phyloP scores from a whole-genome alignment of 2,329 filamentous ascomycete genomes.

The Aureobasidium mangrovei region DNA sequence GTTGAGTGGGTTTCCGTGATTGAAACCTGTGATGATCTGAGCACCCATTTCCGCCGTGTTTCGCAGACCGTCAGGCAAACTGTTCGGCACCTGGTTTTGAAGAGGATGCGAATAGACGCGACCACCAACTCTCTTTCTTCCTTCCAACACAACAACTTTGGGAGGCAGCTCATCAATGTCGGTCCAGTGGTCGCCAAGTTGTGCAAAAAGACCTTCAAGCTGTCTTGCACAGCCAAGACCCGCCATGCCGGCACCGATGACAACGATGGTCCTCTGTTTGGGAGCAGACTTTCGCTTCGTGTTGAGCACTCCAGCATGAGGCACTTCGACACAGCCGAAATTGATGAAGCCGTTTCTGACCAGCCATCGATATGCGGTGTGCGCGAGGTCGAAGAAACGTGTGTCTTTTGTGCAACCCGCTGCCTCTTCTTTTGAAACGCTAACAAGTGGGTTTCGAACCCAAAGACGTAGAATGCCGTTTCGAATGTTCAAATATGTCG shows the following conservation, averaged over 20 bases:
- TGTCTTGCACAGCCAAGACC: slow-evolving; percentile 89
- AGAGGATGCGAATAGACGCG: slow-evolving; percentile 80
- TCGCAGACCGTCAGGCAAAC: slow-evolving; percentile 45
- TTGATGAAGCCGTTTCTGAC: slow-evolving; percentile 90
- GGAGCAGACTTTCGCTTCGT: slow-evolving; percentile 27
- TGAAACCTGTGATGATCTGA: slow-evolving; percentile 96
- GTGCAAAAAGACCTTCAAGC: slow-evolving; percentile 73
- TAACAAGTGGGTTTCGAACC: slow-evolving; percentile 75
- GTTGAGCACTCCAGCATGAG: slow-evolving; percentile 21
- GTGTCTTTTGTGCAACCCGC: slow-evolving; percentile 80
- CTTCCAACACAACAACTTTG: slow-evolving; percentile 74
- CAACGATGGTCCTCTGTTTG: slow-evolving; percentile 64
- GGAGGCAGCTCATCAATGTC: slow-evolving; percentile 60
- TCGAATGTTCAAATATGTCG: slow-evolving; percentile 89
- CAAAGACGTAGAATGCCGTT: slow-evolving; percentile 89
- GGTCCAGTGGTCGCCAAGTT: slow-evolving; percentile 62
- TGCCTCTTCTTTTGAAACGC: slow-evolving; percentile 75
- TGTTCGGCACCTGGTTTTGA: slow-evolving; percentile 48
- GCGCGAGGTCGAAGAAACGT: slow-evolving; percentile 82
- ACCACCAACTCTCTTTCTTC: slow-evolving; percentile 76
- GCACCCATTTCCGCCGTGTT: slow-evolving; percentile 94
- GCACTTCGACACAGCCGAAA: slow-evolving; percentile 80
- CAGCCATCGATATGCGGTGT: slow-evolving; percentile 87
- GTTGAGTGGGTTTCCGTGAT: slow-evolving; percentile 88
- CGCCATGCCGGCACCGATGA: slow-evolving; percentile 91